Base-by-base conservation (phyloP, 2,329 filamentous ascomycete species). In the Ascochyta viciae-villosae region DNA sequence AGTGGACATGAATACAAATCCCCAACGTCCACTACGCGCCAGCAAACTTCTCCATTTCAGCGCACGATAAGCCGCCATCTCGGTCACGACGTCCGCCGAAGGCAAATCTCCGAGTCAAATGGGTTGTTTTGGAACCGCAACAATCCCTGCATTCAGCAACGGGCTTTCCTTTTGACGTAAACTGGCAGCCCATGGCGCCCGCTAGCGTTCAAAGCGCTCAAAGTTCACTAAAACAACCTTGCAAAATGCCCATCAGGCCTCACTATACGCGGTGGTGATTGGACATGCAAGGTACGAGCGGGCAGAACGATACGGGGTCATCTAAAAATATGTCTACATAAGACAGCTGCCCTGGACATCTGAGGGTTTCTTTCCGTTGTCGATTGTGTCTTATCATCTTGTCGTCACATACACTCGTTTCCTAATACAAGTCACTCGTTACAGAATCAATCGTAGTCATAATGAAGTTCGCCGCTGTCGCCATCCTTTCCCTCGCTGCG, bases 401-500 rank as follows among this genome's bases (percentile, higher is more conserved):
- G 16, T 38, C 34, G 9, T 44, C 34, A 24, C 23, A 19, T 52
- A 48, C 43, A 49, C 26, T 52, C 47, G 23, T 42, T 57, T 46
- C 6, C 16, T 24, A 31, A 12, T 22, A 24, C 10, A 45, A 48
- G 34, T 52, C 54, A 27, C 26, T 57, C 48, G 54, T 35, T 58
- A 35, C 24, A 50, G 16, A 35, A 58, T 39, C 44, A 33, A 38
- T 33, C 6, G n/a, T 54, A 68, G 52, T 70, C 63, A 74, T 64
- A 64, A 74, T 74, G 72, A 69, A 68, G 50, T 61, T 61, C 53
- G 53, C 61, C 29, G 56, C 65, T 35, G 26, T 72, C 50, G 61
- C 67, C 53, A 38, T 68, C 41, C 29, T 72, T 29, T 66, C 68
- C 37, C 62, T 75, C 44, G 67, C 63, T 31, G 64, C 65, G 31